phyloP scores from a whole-genome alignment of 331 rosid genomes.

The Telfairia occidentalis region DNA sequence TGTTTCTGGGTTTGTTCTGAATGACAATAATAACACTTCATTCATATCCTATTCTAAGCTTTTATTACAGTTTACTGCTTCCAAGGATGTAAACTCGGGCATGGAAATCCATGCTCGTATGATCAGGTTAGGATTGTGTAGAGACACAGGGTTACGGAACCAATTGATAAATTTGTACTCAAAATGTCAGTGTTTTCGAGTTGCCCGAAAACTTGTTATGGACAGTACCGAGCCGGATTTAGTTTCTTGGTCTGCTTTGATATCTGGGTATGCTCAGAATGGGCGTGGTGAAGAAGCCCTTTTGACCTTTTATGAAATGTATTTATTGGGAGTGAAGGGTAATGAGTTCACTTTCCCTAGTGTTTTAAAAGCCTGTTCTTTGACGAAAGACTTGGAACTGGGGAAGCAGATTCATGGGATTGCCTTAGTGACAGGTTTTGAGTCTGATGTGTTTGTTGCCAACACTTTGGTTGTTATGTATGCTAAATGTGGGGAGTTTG shows the following conservation, averaged over 20 bases:
- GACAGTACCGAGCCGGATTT: constrained; percentile 45
- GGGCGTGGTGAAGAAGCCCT: constrained; percentile 27
- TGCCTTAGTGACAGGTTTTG: constrained; percentile 55
- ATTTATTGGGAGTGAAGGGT: constrained; percentile 38
- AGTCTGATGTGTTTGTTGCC: constrained; percentile 58
- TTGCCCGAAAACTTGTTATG: constrained; percentile 55
- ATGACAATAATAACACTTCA: background rate
- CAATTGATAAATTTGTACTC: constrained; percentile 39
- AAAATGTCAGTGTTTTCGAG: constrained; percentile 31
- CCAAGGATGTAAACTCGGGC: constrained; percentile 39
- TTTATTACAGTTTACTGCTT: constrained; percentile 43
- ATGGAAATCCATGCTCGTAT: constrained; percentile 57
- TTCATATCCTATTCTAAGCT: constrained; percentile 28
- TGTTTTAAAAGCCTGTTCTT: constrained; percentile 68
- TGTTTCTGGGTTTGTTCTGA: constrained; percentile 3
- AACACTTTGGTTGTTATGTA: constrained; percentile 79
- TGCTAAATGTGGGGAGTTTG: constrained; percentile 53
- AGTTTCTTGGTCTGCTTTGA: constrained; percentile 63
- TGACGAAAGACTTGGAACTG: constrained; percentile 31
- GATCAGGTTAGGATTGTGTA: constrained; percentile 43
- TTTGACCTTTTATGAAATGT: constrained; percentile 35
- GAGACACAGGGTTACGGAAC: constrained; percentile 31
- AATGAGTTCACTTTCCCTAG: constrained; percentile 62
- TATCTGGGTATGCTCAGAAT: constrained; percentile 35
- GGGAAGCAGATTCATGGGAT: constrained; percentile 61